Evolutionary conservation across 2,329 filamentous ascomycete species (phyloP), one percentile per base, ranked within the genome.

Genomic region (Grosmannia clavigera): DNA sequence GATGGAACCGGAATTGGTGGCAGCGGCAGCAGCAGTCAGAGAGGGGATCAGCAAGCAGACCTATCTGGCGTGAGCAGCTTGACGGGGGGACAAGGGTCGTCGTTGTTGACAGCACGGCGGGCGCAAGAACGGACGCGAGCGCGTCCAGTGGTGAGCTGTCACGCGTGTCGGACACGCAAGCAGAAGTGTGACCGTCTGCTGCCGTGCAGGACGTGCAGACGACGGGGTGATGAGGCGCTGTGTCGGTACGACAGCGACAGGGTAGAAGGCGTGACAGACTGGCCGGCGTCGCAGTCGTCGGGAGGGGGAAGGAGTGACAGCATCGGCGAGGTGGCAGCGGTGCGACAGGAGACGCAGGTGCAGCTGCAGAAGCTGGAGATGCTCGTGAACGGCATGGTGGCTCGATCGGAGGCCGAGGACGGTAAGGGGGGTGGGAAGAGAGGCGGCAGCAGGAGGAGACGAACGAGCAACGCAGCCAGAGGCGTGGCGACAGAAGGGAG

Each of bases 121-220:
- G 10, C 22, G 14, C 38, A 40, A 14, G 38, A 14, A 9, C 46
- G 46, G 12, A 22, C 29, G 33, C 60, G 58, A 31, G 31, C 61
- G 3, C 70, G 75, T 7, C 72, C 71, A 54, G 67, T 75, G 46
- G 69, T 77, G 25, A 76, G 75, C 5, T 77, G 74, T 65, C 67
- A 68, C 2, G 66, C 69, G 52, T 77, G 75, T 61, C 75, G 76
- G 62, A 67, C 66, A 25, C 73, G 75, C 61, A 77, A 77, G 66
- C 70, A 73, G 9, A 72, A 71, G 59, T 77, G 75, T 62, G 75
- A 77, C 62, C 70, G 74, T 16, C 71, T 70, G 50, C 74, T 65
- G 33, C 64, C 74, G 1, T 77, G 75, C 62, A 68, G 70, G 27
- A 70, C 71, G 7, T 77, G 75, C 62, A 65, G 66, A 57, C 74